A percentile compares a stretch with the other conserved stretches of the same genome.
These are phyloP conservation scores for Ascochyta fabae DNA, from an alignment of 2,329 filamentous ascomycete species.

Conservation along the genomic window DNA sequence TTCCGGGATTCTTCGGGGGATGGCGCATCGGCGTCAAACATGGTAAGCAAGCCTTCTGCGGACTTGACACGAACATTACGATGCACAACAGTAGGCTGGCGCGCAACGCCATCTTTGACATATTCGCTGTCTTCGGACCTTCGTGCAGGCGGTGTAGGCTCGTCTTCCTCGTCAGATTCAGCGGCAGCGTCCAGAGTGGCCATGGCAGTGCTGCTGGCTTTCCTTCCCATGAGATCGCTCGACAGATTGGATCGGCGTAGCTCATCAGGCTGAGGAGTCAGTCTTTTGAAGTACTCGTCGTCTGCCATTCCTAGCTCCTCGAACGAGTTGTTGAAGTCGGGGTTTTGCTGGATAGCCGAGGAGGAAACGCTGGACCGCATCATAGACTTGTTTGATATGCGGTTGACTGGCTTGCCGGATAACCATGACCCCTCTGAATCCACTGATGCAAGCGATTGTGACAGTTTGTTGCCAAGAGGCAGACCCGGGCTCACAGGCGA, in stretches of 20 bases:
- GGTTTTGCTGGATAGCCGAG: slow-evolving; percentile 50
- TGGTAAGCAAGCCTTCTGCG: slow-evolving; percentile 64
- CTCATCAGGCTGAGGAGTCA: slow-evolving; percentile 57
- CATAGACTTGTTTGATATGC: slow-evolving; percentile 53
- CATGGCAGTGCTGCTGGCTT: slow-evolving; percentile 56
- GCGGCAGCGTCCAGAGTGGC: slow-evolving; percentile 40
- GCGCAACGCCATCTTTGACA: slow-evolving; percentile 60
- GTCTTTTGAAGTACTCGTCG: slow-evolving; percentile 75
- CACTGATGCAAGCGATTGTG: slow-evolving; percentile 89
- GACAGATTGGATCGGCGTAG: slow-evolving; percentile 39
- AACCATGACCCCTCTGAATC: slow-evolving; percentile 98
- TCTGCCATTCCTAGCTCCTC: slow-evolving; percentile 71
- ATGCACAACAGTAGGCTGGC: slow-evolving; percentile 70
- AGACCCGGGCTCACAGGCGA: slow-evolving; percentile 50
- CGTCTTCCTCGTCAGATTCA: slow-evolving; percentile 51
- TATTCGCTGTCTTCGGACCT: slow-evolving; percentile 48
- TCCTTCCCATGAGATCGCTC: slow-evolving; percentile 35
- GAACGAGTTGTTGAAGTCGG: slow-evolving; percentile 65
- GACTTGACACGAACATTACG: slow-evolving; percentile 65
- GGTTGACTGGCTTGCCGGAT: slow-evolving; percentile 70
- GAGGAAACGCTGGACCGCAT: slow-evolving; percentile 57
- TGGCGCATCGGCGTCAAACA: slow-evolving; percentile 50
- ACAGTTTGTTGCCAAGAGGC: slow-evolving; percentile 55
- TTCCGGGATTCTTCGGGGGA: slow-evolving; percentile 38
- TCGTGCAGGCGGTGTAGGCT: slow-evolving; percentile 25